Conservation (phyloP, 148 eudicot genomes). For the Beta vulgaris region DNA sequence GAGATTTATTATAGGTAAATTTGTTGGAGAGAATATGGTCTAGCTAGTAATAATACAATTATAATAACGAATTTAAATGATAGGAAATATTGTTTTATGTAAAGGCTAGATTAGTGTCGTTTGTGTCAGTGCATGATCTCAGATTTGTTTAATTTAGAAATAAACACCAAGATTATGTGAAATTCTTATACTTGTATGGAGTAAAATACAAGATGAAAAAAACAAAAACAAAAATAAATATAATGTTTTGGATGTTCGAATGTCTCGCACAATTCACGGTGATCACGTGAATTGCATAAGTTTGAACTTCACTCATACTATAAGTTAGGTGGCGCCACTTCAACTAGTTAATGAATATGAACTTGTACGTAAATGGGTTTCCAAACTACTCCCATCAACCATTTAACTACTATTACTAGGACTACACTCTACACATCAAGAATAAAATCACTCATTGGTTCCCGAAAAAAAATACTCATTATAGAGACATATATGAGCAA, state of each 20-base stretch:
- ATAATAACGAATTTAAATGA: too few relatives aligned
- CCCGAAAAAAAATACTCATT: too few relatives aligned
- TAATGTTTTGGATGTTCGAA: background rate
- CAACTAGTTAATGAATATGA: too few relatives aligned
- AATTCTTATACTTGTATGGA: background rate
- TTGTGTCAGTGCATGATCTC: background rate
- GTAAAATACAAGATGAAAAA: background rate
- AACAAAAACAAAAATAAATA: background rate
- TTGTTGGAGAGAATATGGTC: too few relatives aligned
- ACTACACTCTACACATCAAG: too few relatives aligned
- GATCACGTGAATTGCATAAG: constrained; percentile 12
- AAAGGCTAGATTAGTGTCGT: background rate
- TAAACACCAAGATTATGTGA: background rate
- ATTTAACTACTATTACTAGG: background rate
- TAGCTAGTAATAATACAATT: too few relatives aligned
- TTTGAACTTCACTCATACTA: background rate
- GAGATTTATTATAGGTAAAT: too few relatives aligned
- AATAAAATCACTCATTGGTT: too few relatives aligned
- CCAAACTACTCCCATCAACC: background rate
- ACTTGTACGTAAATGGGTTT: background rate
- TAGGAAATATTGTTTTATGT: background rate
- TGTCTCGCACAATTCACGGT: background rate
- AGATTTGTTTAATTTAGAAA: background rate
- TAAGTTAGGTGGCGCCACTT: constrained; percentile 8
- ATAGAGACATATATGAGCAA: too few relatives aligned